Base-by-base conservation (phyloP, 768 basidiomycete species). In the Mycena leptocephala region DNA sequence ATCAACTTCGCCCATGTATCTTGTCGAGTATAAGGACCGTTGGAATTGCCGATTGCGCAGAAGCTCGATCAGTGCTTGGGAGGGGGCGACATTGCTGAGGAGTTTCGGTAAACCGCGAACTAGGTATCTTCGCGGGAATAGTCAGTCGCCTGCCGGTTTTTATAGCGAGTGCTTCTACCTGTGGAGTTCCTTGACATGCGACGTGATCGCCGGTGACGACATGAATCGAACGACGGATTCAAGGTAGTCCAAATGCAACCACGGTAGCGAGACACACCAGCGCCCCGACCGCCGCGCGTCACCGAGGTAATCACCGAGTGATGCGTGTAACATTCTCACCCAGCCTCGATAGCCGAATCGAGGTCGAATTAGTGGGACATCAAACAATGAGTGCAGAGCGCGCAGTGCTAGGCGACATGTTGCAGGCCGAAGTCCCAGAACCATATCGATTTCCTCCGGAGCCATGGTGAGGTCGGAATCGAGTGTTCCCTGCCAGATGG, bases 401-500 rank as follows among this genome's bases (percentile, higher is more conserved):
- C 62, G 62, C 41, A 64, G 26, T 46, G 62, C 62, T 11, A 4
- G 66, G n/a, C 66, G 66, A 14, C 33, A 51, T 51, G 66, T 67
- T 16, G 16, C 66, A 3, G 22, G 14, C 8, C 66, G 66, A 35
- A 55, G 18, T n/a, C 5, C 43, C 7, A 67, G 48, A n/a, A 67
- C 5, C 30, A 53, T 51, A 37, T 67, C 66, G 18, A 67, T 67
- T 22, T 67, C 26, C 30, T 67, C 66, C n/a, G 66, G 66, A 53
- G 33, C 66, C 39, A 64, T 41, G n/a, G 4, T 46, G 3, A n/a
- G 51, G 20, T 22, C n/a, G n/a, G n/a, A 35, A 32, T 32, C 32
- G 5, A 5, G 66, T 8, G 20, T 33, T 35, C 39, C 39, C 43
- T 37, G 30, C 62, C 62, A 64, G 26, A 55, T 55, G 14, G 51